Base-by-base conservation (phyloP, 169 alveolate species). In the Cryptosporidium bovis region DNA sequence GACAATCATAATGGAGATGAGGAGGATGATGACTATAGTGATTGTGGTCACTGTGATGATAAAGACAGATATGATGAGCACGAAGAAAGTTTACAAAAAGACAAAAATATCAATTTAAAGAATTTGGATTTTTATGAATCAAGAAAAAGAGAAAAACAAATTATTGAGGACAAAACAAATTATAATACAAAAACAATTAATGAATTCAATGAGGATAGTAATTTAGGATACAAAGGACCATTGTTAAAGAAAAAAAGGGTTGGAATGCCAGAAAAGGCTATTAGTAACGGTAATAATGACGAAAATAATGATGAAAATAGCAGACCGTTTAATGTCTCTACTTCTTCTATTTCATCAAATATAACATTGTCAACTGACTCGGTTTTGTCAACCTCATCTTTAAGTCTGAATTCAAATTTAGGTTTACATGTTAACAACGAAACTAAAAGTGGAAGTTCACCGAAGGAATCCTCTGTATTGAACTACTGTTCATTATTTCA, bases 271-370 rank as follows among this genome's bases (percentile, higher is more conserved):
- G 31, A 55, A 6, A 55, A 55, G 15, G 58, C 58, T 55, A 7
- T 55, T 18, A 24, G 12, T 12, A 6, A 7, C 12, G 64, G 12
- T 55, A 7, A 7, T 18, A 24, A 55, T 55, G 64, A 12, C 31
- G 15, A 55, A 18, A 40, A 6, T 40, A 40, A 40, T 40, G 8
- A 55, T 55, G 36, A 55, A 55, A 55, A 55, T 5, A 53, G 29
- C 29, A 53, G 1, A n/a, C 20, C 29, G 0, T 53, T 62, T 18
- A 69, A 55, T 53, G 12, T 69, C 51, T 51, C 83, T 10, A 34
- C 83, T 31, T 36, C 62, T 65, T 33, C 68, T 62, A 62, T 62
- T 27, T 62, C 46, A 27, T 36, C 77, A 36, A 65, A 36, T 20
- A 20, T 50, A 34, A 13, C 77, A 65, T 34, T 48, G 13, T 65